Base-by-base conservation (phyloP, 176 grass and related monocot species). In the Oryza officinalis region DNA sequence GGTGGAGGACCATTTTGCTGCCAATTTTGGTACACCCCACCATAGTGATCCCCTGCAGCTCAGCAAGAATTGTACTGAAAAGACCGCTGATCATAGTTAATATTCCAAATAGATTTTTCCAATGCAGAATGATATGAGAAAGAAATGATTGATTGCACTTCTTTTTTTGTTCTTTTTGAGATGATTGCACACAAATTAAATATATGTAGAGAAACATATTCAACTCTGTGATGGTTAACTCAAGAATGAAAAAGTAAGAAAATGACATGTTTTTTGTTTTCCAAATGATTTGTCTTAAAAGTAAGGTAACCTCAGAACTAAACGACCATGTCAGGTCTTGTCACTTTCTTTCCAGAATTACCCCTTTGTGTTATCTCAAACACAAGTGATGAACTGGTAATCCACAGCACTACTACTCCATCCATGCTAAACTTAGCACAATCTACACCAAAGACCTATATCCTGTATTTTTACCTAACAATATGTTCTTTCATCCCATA, bases 41-140 rank as follows among this genome's bases (percentile, higher is more conserved):
- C 94, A 74, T 94, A 92, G 22, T 76, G 75, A 63, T 96, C 97
- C 83, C 88, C 97, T 99, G 89, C 45, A 85, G 75, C 59, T 71
- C 32, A 69, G 54, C 59, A 67, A 85, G 65, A 59, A 50, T 54
- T 65, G 10, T 15, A 18, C 27, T 71, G 17, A 67, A 25, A 57
- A 70, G n/a, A 32, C 10, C 2, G 20, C 49, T 10, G 49, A 18
- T 30, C 17, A 26, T 44, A 17, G 49, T 28, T 71, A 37, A 10
- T 66, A 27, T 43, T 15, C 13, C 14, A 72, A 61, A 38, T 5
- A 26, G 50, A 83, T 46, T 86, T 86, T 43, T 35, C 17, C 61
- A 60, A 69, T 60, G 28, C 72, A 57, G 27, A 88, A 71, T 77
- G 12, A 66, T 65, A 84, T 60, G 47, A 20, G 75, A 20, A 67